Conservation (phyloP, 345 rosid genomes). For the Brassica carinata region DNA sequence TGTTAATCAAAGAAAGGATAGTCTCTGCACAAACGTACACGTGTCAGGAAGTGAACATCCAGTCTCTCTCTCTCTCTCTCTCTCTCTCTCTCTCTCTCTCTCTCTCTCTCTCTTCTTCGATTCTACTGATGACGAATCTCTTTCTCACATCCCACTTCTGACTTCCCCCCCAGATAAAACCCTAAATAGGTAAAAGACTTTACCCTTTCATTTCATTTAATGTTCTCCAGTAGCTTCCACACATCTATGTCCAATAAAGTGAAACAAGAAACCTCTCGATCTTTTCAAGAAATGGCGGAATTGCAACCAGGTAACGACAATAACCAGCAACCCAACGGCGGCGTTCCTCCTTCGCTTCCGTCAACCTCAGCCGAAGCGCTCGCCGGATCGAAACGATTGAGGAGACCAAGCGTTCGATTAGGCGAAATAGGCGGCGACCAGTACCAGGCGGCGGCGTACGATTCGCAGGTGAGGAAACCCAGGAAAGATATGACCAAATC, state of each 20-base stretch:
- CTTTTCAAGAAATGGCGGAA: conserved; percentile 22
- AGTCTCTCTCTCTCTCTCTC: not conserved
- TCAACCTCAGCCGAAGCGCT: conserved; percentile 32
- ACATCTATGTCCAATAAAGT: not conserved
- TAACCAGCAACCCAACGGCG: conserved; percentile 27
- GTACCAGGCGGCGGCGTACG: conserved; percentile 42
- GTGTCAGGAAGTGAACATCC: conserved; percentile 20
- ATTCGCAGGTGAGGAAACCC: conserved; percentile 49
- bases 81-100: not conserved
- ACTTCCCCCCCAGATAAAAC: conserved; percentile 15
- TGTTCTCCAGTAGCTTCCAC: not conserved
- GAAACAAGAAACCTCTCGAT: not conserved
- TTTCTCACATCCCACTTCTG: not conserved
- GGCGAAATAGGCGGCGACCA: conserved; percentile 93
- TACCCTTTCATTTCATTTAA: not conserved
- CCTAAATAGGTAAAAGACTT: conserved; percentile 17
- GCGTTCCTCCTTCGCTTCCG: conserved; percentile 20
- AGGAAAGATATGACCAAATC: conserved; percentile 41
- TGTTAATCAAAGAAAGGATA: not conserved
- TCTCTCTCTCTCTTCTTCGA: not conserved
- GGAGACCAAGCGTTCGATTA: conserved; percentile 89
- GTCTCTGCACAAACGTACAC: conserved; percentile 15
- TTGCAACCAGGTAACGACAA: conserved; percentile 4
- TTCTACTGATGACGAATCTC: conserved; percentile 1
- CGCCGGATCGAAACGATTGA: conserved; percentile 70